Evolutionary conservation across 257 asterid species (phyloP).

Genomic region (Lycium ferocissimum): DNA sequence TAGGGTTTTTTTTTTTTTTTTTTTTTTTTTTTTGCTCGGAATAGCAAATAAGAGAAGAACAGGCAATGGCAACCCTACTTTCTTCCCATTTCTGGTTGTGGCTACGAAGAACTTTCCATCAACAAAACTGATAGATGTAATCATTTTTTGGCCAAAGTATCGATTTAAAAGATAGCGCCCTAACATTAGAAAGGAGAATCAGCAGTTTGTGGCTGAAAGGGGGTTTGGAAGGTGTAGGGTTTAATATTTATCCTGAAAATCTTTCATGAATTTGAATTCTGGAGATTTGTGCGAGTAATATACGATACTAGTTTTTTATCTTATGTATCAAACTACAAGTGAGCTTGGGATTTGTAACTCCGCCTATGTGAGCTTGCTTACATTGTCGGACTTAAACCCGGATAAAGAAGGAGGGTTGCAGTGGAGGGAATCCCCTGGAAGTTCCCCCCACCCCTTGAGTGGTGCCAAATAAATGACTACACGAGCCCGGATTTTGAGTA

Average conservation of each 20-base stretch:
- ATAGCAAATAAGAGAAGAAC: not conserved
- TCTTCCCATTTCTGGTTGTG: slow-evolving; percentile 10
- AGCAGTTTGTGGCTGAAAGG: not conserved
- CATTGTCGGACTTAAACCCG: not conserved
- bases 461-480: not conserved
- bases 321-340: not conserved
- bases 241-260: not conserved
- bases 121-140: slow-evolving; percentile 19
- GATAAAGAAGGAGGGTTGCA: not conserved
- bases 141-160: not conserved
- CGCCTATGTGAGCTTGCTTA: not conserved
- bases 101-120: not conserved
- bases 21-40: not conserved
- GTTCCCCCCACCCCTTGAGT: not conserved
- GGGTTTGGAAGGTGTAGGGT: not conserved
- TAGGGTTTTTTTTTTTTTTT: not conserved
- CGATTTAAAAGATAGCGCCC: not conserved
- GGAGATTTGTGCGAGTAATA: not conserved
- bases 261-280: not conserved
- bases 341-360: not conserved
- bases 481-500: not conserved
- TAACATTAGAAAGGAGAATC: not conserved
- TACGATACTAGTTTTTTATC: not conserved
- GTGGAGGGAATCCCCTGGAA: not conserved
- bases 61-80: not conserved